Evolutionary conservation across 129 eudicot species (phyloP), one percentile per base, ranked within the genome.

Genomic region (Helichrysum umbraculigerum): DNA sequence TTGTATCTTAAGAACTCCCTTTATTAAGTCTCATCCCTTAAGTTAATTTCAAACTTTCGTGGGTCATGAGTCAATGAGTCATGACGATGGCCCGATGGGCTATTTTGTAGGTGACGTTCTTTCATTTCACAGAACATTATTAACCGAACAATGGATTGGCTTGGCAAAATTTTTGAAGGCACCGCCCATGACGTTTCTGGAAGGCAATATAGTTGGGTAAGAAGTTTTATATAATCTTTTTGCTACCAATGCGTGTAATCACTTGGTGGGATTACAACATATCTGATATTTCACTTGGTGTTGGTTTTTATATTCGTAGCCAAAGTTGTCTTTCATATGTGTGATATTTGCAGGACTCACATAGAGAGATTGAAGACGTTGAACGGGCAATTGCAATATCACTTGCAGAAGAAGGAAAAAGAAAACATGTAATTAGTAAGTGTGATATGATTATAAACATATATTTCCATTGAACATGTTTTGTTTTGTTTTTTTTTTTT

Each of bases 381-480:
- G 91, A 92, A 73, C 86, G 84, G 37, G 91, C 89, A 28, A 89
- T 92, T 86, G 98, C 91, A 51, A 61, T 81, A 72, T 92, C 98
- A 74, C 82, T 86, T 81, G 68, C 86, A 50, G 88, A 84, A 79
- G 96, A 81, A 56, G 80, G 81, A 69, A 89, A 68, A 77, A 78
- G 85, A 71, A 84, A 83, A 68, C 72, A 47, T 63, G 59, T 58
- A 15, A 69, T 75, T 68, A 83, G 98, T 92, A 82, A 80, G 96
- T 80, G 32, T 2, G 58, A 76, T 75, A 41, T 70, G 5, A 11
- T 64, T 44, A 17, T 75, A 78, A 64, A 50, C 29, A 28, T 70
- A 19, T 58, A 29, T 72, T 76, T 37, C 58, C 60, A 15, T n/a
- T 78, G 52, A 65, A 58, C 32, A 19, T 70, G 67, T 30, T 47